Conservation (phyloP, 139 green algal genomes). For the Chlamydomonas sphaeroides region DNA sequence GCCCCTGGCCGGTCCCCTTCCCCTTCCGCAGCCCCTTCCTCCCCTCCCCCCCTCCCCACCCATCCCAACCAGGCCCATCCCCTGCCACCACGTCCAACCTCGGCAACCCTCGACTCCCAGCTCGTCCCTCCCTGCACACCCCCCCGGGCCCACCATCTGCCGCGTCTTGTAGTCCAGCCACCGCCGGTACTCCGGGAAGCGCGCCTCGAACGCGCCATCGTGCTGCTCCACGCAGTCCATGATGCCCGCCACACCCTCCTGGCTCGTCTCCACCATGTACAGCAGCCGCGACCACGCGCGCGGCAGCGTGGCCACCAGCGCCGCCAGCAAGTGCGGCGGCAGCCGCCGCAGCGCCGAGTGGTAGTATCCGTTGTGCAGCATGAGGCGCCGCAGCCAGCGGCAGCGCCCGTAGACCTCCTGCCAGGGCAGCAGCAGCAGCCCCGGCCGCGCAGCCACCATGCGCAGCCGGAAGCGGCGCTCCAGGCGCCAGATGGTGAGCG, state of each 20-base stretch:
- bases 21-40: no score
- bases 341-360: slow-evolving; percentile 50
- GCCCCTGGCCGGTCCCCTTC: no score
- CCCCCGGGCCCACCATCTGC: slow-evolving; percentile 24
- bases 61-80: no score
- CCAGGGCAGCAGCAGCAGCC: slow-evolving; percentile 57
- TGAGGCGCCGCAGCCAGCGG: slow-evolving; percentile 61
- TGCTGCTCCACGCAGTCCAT: slow-evolving; percentile 4
- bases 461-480: slow-evolving; percentile 40
- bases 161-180: slow-evolving; percentile 35
- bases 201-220: slow-evolving; percentile 15
- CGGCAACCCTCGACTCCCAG: no score
- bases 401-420: slow-evolving; percentile 62
- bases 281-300: slow-evolving; percentile 54
- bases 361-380: slow-evolving; percentile 53
- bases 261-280: slow-evolving; percentile 56
- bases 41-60: no score
- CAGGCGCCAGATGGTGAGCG: slow-evolving; percentile 63
- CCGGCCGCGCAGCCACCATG: slow-evolving; percentile 44
- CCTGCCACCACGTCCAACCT: no score
- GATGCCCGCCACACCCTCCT: slow-evolving; percentile 28
- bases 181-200: slow-evolving; percentile 44
- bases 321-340: slow-evolving; percentile 35
- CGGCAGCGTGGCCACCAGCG: slow-evolving; percentile 55
- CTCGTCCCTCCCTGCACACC: not conserved